Base-by-base conservation (phyloP, 2,329 filamentous ascomycete genomes). In the Rachicladosporium sp. region DNA sequence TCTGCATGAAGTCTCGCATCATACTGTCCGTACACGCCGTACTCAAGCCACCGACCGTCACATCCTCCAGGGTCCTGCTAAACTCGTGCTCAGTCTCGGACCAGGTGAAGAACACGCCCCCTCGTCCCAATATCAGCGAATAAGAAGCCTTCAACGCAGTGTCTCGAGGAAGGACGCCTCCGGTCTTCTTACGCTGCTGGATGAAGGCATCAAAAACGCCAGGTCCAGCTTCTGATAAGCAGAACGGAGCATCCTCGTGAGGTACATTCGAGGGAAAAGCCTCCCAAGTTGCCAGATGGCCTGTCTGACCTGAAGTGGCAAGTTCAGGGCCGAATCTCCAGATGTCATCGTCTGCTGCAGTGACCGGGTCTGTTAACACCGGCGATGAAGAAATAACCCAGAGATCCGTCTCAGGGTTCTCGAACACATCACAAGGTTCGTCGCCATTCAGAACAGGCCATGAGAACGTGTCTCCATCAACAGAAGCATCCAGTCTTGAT, bases 41-140 rank as follows among this genome's bases (percentile, higher is more conserved):
- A 44, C 69, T 75, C 29, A 67, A 53, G 2, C 74, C 75, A 2
- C 68, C 68, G 23, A 73, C 58, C 2, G 68, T 59, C 1, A 68
- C 58, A 38, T 68, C 57, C 3, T 59, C 50, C 29, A 71, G 54
- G 3, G 57, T 56, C 31, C 59, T 63, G 31, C 61, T 56, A 49
- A 88, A 85, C 0, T 61, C 63, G 15, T 59, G 61, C 21, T 66
- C 66, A 2, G 65, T 63, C 2, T 66, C 55, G 37, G 78, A 65
- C 68, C 75, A 85, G 0, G 60, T 54, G 56, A 85, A 91, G 29
- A 91, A 70, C 2, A 81, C 67, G 0, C 83, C 88, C 31, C 77
- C 78, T 35, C 82, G 70, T 0, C 83, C 84, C 4, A 87, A 69
- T 0, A 76, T 74, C 1, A 89, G 64, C 9, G 76, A 72, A 44